Percentiles rank a stretch among this genome's conserved stretches.
Evolutionary conservation across 805 yeast species (phyloP).

Genomic region (Pichia sporocuriosa): DNA sequence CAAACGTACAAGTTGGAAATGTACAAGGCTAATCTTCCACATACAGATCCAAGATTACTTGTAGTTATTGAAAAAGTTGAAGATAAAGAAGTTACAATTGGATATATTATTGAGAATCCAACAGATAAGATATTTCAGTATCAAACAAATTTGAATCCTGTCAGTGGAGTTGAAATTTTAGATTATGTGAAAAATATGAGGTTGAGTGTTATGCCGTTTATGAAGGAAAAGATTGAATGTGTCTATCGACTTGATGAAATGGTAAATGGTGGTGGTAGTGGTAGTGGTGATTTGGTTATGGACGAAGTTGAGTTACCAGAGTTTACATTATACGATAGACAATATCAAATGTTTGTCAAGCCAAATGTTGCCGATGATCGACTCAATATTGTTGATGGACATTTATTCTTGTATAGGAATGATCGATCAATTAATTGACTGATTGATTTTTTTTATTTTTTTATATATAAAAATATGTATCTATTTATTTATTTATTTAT

Average conservation of each 20-base stretch:
- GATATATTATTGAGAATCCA: constrained; percentile 65
- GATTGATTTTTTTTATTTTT: too few species aligned
- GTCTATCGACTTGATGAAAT: constrained; percentile 28
- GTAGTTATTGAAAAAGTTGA: constrained; percentile 27
- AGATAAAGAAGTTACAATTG: constrained; percentile 27
- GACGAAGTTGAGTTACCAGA: constrained; percentile 41
- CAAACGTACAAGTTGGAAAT: constrained; percentile 32
- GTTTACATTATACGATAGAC: constrained; percentile 60
- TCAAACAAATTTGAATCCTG: constrained; percentile 21
- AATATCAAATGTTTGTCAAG: constrained; percentile 58
- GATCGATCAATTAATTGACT: neutral
- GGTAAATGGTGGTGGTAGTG: neutral
- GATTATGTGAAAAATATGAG: constrained; percentile 27
- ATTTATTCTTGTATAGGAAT: constrained; percentile 10
- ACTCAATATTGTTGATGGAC: constrained; percentile 26
- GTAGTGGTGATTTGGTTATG: too few species aligned
- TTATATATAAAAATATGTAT: too few species aligned
- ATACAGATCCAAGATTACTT: constrained; percentile 64
- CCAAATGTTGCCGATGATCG: constrained; percentile 35
- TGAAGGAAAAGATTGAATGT: constrained; percentile 40
- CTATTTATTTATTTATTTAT: neutral
- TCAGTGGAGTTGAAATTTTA: constrained; percentile 19
- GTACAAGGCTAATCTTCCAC: constrained; percentile 51
- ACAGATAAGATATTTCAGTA: constrained; percentile 64
- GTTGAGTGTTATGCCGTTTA: constrained; percentile 57